Conservation (phyloP, 2,329 filamentous ascomycete genomes). For the Cladosporium colombiae region DNA sequence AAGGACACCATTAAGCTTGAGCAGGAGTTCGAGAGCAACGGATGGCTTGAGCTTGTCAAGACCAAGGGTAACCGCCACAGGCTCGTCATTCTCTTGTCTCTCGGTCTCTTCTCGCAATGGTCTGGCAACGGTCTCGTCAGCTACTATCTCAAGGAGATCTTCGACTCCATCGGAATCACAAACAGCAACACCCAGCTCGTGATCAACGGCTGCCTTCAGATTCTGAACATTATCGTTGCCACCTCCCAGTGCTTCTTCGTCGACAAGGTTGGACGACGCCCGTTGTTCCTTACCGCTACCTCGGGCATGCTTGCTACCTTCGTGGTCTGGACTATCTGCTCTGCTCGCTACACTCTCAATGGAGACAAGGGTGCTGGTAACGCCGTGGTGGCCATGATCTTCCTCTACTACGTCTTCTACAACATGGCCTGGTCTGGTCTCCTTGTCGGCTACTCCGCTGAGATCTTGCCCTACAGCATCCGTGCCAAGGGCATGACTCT, state of each 20-base stretch:
- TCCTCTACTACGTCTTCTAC: constrained; percentile 39
- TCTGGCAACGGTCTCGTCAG: constrained; percentile 55
- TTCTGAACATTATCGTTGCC: constrained; percentile 61
- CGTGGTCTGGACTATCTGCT: constrained; percentile 43
- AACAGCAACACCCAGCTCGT: constrained; percentile 40
- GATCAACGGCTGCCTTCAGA: constrained; percentile 56
- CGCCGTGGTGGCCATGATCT: constrained; percentile 38
- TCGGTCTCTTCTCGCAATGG: constrained; percentile 61
- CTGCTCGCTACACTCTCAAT: constrained; percentile 30
- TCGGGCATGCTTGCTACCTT: constrained; percentile 44
- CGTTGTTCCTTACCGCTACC: constrained; percentile 41
- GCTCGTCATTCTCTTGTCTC: constrained; percentile 54
- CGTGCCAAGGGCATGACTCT: constrained; percentile 48
- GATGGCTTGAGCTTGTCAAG: constrained; percentile 50
- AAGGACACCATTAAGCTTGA: constrained; percentile 51
- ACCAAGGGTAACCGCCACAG: constrained; percentile 58
- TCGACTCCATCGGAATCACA: constrained; percentile 41
- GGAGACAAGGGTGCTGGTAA: constrained; percentile 30
- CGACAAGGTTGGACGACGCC: constrained; percentile 38
- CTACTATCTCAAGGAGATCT: constrained; percentile 42
- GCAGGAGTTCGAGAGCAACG: constrained; percentile 48
- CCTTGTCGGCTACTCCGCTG: constrained; percentile 47
- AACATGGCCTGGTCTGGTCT: constrained; percentile 47
- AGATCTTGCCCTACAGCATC: constrained; percentile 51
- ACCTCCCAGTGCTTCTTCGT: constrained; percentile 43